Conservation (phyloP, 2,329 filamentous ascomycete species). For the Colletotrichum paranaense region DNA sequence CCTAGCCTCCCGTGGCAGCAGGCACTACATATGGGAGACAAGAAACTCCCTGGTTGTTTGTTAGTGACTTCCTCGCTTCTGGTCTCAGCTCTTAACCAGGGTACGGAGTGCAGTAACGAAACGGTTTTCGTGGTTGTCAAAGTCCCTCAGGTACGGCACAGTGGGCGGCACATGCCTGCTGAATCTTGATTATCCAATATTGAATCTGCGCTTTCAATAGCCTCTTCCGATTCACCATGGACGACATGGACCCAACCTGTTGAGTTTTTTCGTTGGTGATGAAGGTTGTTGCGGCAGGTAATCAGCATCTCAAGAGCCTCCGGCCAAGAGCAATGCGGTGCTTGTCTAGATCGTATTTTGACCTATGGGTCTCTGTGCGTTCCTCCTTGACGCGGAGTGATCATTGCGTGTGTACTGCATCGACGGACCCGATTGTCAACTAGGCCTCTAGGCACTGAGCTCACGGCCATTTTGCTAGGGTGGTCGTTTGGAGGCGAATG, state of each 20-base stretch:
- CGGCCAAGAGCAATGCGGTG: background rate
- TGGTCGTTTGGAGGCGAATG: background rate
- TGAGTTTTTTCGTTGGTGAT: background rate
- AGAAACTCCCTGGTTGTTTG: background rate
- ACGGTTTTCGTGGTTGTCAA: background rate
- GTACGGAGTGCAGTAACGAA: too few species aligned
- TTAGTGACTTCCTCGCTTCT: conserved; percentile 8
- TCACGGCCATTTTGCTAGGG: background rate
- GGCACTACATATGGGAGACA: background rate
- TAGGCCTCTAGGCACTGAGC: background rate
- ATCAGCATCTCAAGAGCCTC: background rate
- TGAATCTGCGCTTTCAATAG: background rate
- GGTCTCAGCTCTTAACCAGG: conserved; percentile 8
- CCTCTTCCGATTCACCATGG: conserved; percentile 4
- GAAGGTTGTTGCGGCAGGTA: background rate
- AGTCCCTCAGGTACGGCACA: background rate
- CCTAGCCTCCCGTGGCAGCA: background rate
- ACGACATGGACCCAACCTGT: background rate
- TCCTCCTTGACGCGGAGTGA: background rate
- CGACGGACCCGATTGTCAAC: conserved; percentile 2
- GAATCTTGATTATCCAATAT: background rate
- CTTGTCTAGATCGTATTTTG: background rate
- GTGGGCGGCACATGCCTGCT: background rate
- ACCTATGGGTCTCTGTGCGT: background rate
- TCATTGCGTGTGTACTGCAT: background rate